A percentile compares a stretch with the other conserved stretches of the same genome.
Conservation (phyloP, 1,284 basidiomycete genomes). For the Tilletia caries region DNA sequence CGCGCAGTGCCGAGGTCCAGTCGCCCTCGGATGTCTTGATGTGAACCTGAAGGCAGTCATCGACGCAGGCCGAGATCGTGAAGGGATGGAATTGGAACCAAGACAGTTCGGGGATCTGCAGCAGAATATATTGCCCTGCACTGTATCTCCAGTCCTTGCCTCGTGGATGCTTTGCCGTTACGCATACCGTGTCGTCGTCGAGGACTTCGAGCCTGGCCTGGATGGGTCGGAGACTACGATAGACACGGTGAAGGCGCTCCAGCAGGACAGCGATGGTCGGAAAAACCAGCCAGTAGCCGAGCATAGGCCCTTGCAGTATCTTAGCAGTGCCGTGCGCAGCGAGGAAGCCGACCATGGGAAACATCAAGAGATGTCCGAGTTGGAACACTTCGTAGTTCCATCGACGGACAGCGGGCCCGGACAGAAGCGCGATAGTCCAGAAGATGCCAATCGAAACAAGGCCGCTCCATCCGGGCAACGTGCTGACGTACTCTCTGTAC, state of each 20-base stretch:
- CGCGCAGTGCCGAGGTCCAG: slow-evolving; percentile 16
- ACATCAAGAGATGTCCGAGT: slow-evolving; percentile 20
- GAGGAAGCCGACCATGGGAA: slow-evolving; percentile 16
- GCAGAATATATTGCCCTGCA: slow-evolving; percentile 19
- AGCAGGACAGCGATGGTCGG: slow-evolving; percentile 14
- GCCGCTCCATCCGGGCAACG: slow-evolving; percentile 15
- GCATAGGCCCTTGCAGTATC: slow-evolving; percentile 18
- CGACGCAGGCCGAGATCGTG: slow-evolving; percentile 18
- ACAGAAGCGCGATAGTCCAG: slow-evolving; percentile 14
- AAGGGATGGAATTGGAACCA: slow-evolving; percentile 21
- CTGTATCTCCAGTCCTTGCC: slow-evolving; percentile 15
- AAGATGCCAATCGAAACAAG: slow-evolving; percentile 11
- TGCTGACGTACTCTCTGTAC: slow-evolving; percentile 13
- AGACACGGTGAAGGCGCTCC: slow-evolving; percentile 15
- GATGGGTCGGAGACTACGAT: background rate
- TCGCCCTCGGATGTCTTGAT: slow-evolving; percentile 18
- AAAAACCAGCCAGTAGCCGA: slow-evolving; percentile 15
- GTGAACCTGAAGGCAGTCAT: slow-evolving; percentile 18
- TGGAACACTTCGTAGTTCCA: slow-evolving; percentile 18
- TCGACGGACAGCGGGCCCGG: slow-evolving; percentile 12
- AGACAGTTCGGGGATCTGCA: slow-evolving; percentile 15
- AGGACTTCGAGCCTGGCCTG: slow-evolving; percentile 1
- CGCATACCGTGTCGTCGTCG: slow-evolving; percentile 11
- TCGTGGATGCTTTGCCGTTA: slow-evolving; percentile 8
- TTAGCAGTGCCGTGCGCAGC: slow-evolving; percentile 14